Evolutionary conservation across 495 filamentous ascomycete species (phyloP).

Genomic region (Penicillium odoratum): DNA sequence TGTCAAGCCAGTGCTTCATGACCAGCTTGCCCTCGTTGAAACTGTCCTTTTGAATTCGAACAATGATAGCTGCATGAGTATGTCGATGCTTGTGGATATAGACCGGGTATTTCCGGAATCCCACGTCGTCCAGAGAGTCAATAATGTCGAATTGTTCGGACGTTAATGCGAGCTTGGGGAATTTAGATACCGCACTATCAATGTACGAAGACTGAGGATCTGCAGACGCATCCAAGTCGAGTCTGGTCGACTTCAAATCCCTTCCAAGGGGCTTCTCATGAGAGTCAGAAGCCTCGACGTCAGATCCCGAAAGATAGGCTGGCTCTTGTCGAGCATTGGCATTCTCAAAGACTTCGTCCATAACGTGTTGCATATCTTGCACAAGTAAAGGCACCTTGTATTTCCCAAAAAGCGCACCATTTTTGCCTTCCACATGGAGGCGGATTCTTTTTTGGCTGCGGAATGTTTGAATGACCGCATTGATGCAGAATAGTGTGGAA

Average conservation of each 20-base stretch:
- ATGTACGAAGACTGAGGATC: neutral
- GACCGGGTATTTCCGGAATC: conserved; percentile 79
- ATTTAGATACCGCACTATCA: neutral
- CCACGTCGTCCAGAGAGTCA: conserved; percentile 68
- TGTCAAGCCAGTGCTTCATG: conserved; percentile 75
- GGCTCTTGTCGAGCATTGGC: conserved; percentile 61
- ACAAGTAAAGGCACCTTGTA: conserved; percentile 79
- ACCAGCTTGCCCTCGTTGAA: conserved; percentile 80
- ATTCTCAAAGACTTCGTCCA: conserved; percentile 73
- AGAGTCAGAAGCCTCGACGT: conserved; percentile 29
- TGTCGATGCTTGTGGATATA: conserved; percentile 80
- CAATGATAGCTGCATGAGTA: conserved; percentile 88
- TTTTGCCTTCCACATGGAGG: conserved; percentile 70
- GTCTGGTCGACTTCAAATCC: neutral
- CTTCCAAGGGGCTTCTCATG: neutral
- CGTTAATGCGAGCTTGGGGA: conserved; percentile 69
- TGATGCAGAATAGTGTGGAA: conserved; percentile 67
- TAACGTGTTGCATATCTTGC: conserved; percentile 65
- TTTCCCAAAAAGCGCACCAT: conserved; percentile 58
- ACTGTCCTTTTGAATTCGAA: conserved; percentile 59
- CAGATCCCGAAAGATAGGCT: conserved; percentile 54
- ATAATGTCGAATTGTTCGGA: conserved; percentile 82
- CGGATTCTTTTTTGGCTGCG: conserved; percentile 71
- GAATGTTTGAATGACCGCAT: conserved; percentile 70
- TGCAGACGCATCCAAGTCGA: neutral